Conservation (phyloP, 2,329 filamentous ascomycete genomes). For the Botrytis fragariae region DNA sequence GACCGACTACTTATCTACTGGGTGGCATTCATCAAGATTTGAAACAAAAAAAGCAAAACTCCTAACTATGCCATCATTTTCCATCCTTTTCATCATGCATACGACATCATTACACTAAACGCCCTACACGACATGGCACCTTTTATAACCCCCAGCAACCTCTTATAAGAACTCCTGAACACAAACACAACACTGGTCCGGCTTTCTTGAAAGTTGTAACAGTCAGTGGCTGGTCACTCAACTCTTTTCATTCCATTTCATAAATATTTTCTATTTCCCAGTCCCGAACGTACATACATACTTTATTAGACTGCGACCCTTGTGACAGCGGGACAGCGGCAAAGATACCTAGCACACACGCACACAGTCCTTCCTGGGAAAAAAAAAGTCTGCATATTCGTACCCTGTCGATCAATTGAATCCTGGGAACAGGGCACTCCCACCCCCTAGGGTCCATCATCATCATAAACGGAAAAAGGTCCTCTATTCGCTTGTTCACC, state of each 20-base stretch:
- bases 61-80: not conserved
- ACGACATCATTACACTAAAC: not conserved
- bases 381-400: not conserved
- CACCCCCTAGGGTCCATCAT: not conserved
- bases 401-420: conserved; percentile 4
- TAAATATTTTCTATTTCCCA: not conserved
- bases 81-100: not conserved
- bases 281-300: not conserved
- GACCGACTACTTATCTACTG: not conserved
- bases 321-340: not conserved
- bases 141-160: not conserved
- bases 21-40: not conserved
- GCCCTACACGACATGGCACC: not conserved
- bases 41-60: not conserved
- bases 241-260: not conserved
- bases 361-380: not conserved
- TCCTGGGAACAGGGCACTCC: not conserved
- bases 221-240: not conserved
- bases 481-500: not conserved
- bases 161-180: not conserved
- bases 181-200: not conserved
- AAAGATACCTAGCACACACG: not conserved
- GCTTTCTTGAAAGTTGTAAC: not conserved
- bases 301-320: not conserved
- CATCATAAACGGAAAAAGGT: not conserved